Evolutionary conservation across 805 yeast genomes (phyloP).

Genomic region (Wickerhamomyces sydowiorum): DNA sequence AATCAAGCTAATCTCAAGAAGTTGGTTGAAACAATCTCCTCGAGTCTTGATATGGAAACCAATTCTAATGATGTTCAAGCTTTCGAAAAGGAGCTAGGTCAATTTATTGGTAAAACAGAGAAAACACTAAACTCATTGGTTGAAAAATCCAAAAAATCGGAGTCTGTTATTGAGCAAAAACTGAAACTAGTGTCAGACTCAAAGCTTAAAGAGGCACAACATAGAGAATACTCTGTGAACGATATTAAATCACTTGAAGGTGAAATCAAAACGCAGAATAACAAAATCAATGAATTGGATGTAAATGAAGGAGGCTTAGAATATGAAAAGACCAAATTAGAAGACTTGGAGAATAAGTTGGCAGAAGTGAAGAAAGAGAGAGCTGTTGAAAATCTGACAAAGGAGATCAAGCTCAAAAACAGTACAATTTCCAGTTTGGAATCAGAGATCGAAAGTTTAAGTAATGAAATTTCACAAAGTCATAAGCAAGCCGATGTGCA

Average conservation of each 20-base stretch:
- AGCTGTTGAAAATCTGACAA: conserved; percentile 24
- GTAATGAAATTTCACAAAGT: conserved; percentile 41
- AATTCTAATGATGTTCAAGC: conserved; percentile 1
- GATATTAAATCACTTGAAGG: conserved; percentile 33
- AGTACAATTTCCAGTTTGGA: conserved; percentile 31
- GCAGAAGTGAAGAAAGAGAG: conserved; percentile 22
- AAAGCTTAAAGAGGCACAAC: conserved; percentile 37
- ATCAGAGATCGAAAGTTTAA: conserved; percentile 44
- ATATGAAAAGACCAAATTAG: conserved; percentile 37
- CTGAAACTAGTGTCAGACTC: conserved; percentile 22
- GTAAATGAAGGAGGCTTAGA: conserved; percentile 43
- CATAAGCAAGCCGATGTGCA: conserved; percentile 54
- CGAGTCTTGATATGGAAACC: not conserved
- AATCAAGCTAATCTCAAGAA: conserved; percentile 17
- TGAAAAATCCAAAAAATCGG: conserved; percentile 7
- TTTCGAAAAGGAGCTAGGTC: conserved; percentile 1
- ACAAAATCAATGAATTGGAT: conserved; percentile 31
- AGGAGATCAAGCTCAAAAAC: conserved; percentile 33
- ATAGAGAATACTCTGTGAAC: conserved; percentile 30
- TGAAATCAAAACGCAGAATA: conserved; percentile 32
- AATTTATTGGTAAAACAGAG: conserved; percentile 3
- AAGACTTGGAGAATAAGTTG: conserved; percentile 31
- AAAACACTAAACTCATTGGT: conserved; percentile 6
- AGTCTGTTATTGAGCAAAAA: conserved; percentile 13
- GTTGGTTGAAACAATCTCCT: conserved; percentile 3